Conservation (phyloP, 371 early-diverging fungal species). For the Mortierella sp. region DNA sequence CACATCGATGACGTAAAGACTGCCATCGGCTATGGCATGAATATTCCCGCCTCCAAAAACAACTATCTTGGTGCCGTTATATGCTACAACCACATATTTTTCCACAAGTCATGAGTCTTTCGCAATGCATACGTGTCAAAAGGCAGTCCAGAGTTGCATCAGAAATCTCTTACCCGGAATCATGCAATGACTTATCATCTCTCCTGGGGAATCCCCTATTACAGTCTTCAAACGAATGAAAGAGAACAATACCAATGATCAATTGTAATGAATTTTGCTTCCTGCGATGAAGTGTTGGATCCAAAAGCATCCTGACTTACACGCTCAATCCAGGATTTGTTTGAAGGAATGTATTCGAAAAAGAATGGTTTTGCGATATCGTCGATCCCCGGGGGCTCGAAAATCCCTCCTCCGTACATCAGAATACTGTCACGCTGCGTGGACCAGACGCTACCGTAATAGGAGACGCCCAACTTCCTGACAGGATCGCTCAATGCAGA, state of each 20-base stretch:
- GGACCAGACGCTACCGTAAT: background rate
- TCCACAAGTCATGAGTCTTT: no score
- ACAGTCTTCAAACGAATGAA: background rate
- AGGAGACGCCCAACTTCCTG: background rate
- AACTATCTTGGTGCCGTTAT: background rate
- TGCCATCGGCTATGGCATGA: background rate
- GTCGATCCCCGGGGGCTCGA: background rate
- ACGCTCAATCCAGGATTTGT: background rate
- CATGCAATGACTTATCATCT: conserved; percentile 2
- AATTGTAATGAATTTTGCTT: no score
- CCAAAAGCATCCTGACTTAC: background rate
- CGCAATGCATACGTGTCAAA: no score
- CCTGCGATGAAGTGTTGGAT: no score
- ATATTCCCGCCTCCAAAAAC: conserved; percentile 7
- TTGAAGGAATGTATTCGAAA: background rate
- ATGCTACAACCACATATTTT: background rate
- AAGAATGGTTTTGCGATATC: background rate
- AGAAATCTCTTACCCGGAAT: conserved; percentile 3
- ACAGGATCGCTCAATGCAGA: no score
- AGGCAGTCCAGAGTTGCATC: no score
- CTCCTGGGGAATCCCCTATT: background rate
- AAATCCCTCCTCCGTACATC: background rate
- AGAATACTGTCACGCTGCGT: background rate
- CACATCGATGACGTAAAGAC: conserved; percentile 1
- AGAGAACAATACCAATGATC: background rate